Evolutionary conservation across 2,329 filamentous ascomycete species (phyloP).

Genomic region (Fusarium verrucosum): DNA sequence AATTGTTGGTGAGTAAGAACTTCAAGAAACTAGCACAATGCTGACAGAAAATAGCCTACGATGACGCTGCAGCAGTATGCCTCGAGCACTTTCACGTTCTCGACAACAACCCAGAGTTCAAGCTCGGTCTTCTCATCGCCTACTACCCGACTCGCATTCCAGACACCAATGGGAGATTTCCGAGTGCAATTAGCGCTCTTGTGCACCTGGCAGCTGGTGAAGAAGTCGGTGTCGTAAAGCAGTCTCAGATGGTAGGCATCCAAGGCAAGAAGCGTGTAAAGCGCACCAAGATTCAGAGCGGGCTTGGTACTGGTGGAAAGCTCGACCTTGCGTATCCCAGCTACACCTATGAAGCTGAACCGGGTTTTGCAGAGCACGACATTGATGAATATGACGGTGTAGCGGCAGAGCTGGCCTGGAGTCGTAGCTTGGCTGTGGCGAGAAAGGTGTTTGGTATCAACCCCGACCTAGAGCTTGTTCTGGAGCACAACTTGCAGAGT

Average conservation of each 20-base stretch:
- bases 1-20: constrained; percentile 50
- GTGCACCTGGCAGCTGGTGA: constrained; percentile 53
- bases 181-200: constrained; percentile 51
- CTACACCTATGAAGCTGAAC: constrained; percentile 58
- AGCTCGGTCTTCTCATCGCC: constrained; percentile 54
- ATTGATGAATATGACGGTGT: constrained; percentile 73
- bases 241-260: constrained; percentile 56
- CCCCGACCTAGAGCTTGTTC: constrained; percentile 70
- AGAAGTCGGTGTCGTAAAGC: constrained; percentile 54
- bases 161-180: constrained; percentile 54
- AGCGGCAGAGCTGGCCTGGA: constrained; percentile 73
- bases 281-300: constrained; percentile 48
- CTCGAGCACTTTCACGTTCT: constrained; percentile 57
- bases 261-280: constrained; percentile 54
- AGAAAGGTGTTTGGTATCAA: constrained; percentile 70
- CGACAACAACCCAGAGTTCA: constrained; percentile 56
- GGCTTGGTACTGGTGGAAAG: constrained; percentile 51
- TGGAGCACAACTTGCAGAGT: constrained; percentile 72
- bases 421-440: constrained; percentile 68
- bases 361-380: constrained; percentile 77
- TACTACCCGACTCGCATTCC: constrained; percentile 58
- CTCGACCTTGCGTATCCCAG: constrained; percentile 51
- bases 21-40: fast-evolving
- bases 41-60: constrained; percentile 48
- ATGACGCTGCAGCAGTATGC: constrained; percentile 55